phyloP scores from a whole-genome alignment of 202 grass and related monocot genomes.

The Setaria italica region DNA sequence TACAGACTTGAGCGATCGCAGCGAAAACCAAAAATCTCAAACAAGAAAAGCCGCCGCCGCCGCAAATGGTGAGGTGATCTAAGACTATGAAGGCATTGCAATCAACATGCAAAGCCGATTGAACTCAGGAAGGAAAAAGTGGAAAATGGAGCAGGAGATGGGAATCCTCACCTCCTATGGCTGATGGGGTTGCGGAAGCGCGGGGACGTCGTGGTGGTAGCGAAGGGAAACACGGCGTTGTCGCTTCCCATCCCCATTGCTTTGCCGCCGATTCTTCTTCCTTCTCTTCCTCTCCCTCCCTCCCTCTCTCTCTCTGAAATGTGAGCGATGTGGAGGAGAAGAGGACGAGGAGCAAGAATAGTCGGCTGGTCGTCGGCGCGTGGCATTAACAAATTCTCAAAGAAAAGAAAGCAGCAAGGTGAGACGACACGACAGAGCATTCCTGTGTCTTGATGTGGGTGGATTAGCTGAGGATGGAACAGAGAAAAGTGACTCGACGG shows the following conservation, averaged over 20 bases:
- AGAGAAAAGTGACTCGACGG: conserved; percentile 35
- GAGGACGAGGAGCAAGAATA: conserved; percentile 47
- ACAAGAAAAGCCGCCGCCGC: background rate
- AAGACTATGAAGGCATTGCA: background rate
- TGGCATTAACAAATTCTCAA: conserved; percentile 1
- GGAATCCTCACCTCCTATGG: conserved; percentile 69
- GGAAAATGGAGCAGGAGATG: conserved; percentile 41
- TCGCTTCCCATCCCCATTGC: conserved; percentile 71
- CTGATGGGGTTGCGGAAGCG: conserved; percentile 77
- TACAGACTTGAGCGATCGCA: background rate
- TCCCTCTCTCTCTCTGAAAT: conserved; percentile 57
- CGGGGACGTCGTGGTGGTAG: conserved; percentile 60
- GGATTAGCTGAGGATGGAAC: conserved; percentile 26
- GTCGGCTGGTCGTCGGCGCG: conserved; percentile 30
- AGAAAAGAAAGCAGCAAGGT: background rate
- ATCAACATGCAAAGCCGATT: too few relatives aligned
- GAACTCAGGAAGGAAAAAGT: conserved; percentile 26
- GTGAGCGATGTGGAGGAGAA: conserved; percentile 9
- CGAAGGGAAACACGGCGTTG: conserved; percentile 53
- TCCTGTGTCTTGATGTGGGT: background rate
- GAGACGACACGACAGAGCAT: conserved; percentile 9
- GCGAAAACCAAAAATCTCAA: conserved; percentile 7
- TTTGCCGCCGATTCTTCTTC: background rate
- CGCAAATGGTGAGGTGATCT: background rate
- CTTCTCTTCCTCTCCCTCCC: background rate